Base-by-base conservation (phyloP, 495 filamentous ascomycete species). In the Parachaetomium inaequale region DNA sequence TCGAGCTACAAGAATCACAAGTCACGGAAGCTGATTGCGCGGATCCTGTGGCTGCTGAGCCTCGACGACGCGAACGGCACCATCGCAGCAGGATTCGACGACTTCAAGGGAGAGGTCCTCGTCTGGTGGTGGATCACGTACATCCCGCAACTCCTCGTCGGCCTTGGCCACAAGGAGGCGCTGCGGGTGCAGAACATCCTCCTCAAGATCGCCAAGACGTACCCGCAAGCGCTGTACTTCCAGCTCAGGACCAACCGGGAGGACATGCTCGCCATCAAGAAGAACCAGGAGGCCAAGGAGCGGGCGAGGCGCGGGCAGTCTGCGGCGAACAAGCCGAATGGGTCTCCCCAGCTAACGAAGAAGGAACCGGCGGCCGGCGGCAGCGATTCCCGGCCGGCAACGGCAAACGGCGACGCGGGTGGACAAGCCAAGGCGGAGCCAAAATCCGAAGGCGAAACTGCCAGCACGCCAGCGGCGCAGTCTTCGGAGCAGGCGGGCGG, bases 101-200 rank as follows among this genome's bases (percentile, higher is more conserved):
- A 90, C 61, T 98, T 90, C 78, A 96, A 96, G 78, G 95, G 92
- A 46, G 95, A 99, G 42, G 92, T 88, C 7, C 92, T 91, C 1
- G 88, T 94, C 19, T 99, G 95, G 95, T 98, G 97, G 74, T 99
- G 95, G 95, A 97, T 97, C 59, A 97, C 94, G 0, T 99, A 92
- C 72, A 97, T 99, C 65, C 95, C 95, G 25, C 95, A 99, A 71
- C 84, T 99, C 45, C 81, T 99, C 29, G 90, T 88, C 43, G 93
- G 92, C 55, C 79, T 98, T 61, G 90, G 87, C 11, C 88, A 96
- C 64, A 91, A 90, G 59, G 95, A 99, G 75, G 92, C 91, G 17
- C 83, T 84, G n/a, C 85, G 95, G 51, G 87, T 92, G 62, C 86
- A 93, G 59, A 81, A 77, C 49, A 87, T 99, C 36, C 79, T 99